These are phyloP conservation scores for Hymenoscyphus repandus DNA, from an alignment of 2,329 filamentous ascomycete species.

Conservation along the genomic window DNA sequence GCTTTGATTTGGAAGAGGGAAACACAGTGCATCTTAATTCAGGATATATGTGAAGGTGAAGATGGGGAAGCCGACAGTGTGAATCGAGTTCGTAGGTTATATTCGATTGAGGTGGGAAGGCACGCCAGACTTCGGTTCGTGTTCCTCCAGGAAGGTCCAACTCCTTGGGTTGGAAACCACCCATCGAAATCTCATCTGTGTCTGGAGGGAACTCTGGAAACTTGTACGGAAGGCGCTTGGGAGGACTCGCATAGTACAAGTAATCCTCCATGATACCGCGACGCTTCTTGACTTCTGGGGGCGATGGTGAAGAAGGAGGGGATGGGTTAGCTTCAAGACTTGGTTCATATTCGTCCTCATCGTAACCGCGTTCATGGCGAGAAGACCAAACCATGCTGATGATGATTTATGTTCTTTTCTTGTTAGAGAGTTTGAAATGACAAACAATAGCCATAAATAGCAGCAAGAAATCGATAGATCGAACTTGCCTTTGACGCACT, in stretches of 20 bases:
- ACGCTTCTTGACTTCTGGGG: background rate
- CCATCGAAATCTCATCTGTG: background rate
- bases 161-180: background rate
- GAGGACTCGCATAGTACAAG: background rate
- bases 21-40: background rate
- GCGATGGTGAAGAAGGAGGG: background rate
- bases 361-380: background rate
- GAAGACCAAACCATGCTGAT: background rate
- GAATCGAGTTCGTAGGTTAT: conserved; percentile 12
- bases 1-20: too few relatives aligned
- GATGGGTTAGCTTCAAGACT: background rate
- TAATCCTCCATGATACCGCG: conserved; percentile 1
- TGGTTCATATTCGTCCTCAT: background rate
- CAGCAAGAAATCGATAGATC: too few relatives aligned
- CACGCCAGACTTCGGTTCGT: background rate
- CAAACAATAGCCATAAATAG: background rate
- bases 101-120: conserved; percentile 12
- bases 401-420: background rate
- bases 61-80: conserved; percentile 8
- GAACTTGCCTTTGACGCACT: too few relatives aligned
- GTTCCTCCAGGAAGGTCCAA: background rate
- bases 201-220: background rate
- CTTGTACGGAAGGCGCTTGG: background rate
- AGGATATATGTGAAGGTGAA: conserved; percentile 3
- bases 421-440: background rate